Conservation (phyloP, 306 rosid species). For the Rosa chinensis region DNA sequence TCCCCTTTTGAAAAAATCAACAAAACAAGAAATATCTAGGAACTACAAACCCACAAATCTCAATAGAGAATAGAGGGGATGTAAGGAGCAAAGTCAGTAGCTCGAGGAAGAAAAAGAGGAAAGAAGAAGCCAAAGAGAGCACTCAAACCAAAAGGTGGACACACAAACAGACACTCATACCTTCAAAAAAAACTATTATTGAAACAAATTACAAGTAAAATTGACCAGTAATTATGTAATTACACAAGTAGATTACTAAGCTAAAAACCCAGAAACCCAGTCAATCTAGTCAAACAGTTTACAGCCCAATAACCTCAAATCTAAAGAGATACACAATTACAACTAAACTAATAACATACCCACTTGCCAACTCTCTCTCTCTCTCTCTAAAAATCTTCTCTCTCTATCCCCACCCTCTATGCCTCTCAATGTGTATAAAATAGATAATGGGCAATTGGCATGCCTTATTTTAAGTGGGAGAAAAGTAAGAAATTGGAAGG, state of each 20-base stretch:
- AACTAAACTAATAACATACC: constrained; percentile 21
- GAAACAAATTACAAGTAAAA: not conserved
- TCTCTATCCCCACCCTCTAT: constrained; percentile 1
- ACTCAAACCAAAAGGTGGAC: constrained; percentile 51
- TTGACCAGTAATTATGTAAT: not conserved
- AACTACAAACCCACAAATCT: constrained; percentile 66
- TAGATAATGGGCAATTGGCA: constrained; percentile 26
- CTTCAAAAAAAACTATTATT: too few species aligned
- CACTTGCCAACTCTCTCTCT: constrained; percentile 21
- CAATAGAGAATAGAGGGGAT: constrained; percentile 54
- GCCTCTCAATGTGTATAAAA: not conserved
- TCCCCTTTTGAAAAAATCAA: constrained; percentile 47
- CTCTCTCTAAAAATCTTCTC: constrained; percentile 12
- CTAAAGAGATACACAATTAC: constrained; percentile 15
- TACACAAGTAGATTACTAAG: not conserved
- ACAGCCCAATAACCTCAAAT: constrained; percentile 38
- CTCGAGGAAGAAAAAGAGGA: constrained; percentile 89
- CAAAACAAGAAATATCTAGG: constrained; percentile 48
- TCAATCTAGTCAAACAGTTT: constrained; percentile 57
- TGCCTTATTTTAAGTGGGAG: constrained; percentile 30
- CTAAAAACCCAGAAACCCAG: constrained; percentile 22
- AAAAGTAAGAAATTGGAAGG: constrained; percentile 39
- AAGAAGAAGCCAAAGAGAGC: constrained; percentile 57
- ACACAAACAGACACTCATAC: not conserved
- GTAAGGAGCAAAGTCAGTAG: constrained; percentile 70